Base-by-base conservation (phyloP, 345 rosid genomes). In the Eucalyptus pauciflora region DNA sequence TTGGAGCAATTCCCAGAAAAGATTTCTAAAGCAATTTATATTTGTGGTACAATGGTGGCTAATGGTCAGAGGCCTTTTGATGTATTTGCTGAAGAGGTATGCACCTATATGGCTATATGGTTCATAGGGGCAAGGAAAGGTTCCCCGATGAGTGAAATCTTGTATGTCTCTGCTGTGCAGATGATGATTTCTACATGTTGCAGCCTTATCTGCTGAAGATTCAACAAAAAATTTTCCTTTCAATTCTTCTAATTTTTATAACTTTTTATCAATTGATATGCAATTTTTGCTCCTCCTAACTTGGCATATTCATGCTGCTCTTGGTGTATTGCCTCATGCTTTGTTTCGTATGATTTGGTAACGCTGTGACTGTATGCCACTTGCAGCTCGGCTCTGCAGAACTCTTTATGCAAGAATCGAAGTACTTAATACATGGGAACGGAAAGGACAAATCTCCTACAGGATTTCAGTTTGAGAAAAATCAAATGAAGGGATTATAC, bases 361-460 rank as follows among this genome's bases (percentile, higher is more conserved):
- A 69, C 80, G 33, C 88, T 31, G 51, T 80, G 48, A 25, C 14
- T 81, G 79, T 88, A 90, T 81, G 83, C 90, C 52, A 29, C 51
- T 52, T 90, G 92, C 97, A 98, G 99, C 98, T 98, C 90, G 99
- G 99, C 81, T 97, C 99, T 43, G 98, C 98, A 10, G 99, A 98
- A 89, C 93, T 86, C 86, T 97, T 98, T 93, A 95, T 96, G 96
- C 94, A 93, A 92, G 96, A 97, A 87, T 96, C 98, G 4, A 96
- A 94, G 93, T 98, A 93, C 94, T 90, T 98, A 91, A 94, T 96
- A 69, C 90, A 96, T 87, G 99, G 99, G 83, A 94, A 96, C 8
- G 99, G 99, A 46, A 94, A 94, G 93, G 98, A 96, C 88, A 94
- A 94, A 90, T 93, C 96, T 88, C 97, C 99, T 29, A 98, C 99